These are phyloP conservation scores for Colletotrichum viniferum DNA, from an alignment of 2,329 filamentous ascomycete species.

Conservation along the genomic window DNA sequence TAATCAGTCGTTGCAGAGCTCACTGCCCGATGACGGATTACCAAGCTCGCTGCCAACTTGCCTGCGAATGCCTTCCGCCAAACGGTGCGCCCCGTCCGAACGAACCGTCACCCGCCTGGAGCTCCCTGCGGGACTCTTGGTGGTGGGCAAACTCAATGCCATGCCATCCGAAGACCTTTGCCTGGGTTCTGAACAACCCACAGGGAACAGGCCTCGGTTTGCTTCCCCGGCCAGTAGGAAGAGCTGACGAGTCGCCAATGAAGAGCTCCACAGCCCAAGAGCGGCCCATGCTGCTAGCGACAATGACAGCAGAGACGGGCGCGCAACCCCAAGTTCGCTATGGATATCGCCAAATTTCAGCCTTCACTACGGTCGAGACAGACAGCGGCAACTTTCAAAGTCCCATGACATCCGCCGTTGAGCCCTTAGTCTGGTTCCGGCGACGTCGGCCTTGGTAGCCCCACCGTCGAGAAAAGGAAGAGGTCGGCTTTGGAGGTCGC, in stretches of 20 bases:
- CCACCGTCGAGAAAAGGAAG: not conserved
- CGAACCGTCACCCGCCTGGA: not conserved
- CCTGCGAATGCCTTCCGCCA: not conserved
- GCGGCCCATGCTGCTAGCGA: not conserved
- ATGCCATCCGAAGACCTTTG: not conserved
- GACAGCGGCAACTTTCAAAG: not conserved
- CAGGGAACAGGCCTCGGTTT: not conserved
- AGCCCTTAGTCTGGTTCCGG: not conserved
- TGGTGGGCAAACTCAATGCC: not conserved
- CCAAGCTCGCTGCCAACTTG: too few species aligned
- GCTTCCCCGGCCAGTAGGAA: constrained; percentile 10
- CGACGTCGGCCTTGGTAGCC: not conserved
- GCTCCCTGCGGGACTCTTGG: not conserved
- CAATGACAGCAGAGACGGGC: not conserved
- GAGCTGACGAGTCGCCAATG: not conserved
- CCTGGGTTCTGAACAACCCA: not conserved
- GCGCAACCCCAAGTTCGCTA: not conserved
- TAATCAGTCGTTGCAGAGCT: not conserved
- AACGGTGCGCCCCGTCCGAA: not conserved
- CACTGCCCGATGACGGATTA: not conserved
- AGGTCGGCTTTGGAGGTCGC: not conserved
- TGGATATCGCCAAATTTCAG: not conserved
- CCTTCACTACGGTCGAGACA: not conserved
- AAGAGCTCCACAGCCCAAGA: not conserved
- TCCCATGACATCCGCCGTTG: not conserved